These are phyloP conservation scores for Euryodendron excelsum DNA, from an alignment of 148 eudicot genomes.

Conservation along the genomic window DNA sequence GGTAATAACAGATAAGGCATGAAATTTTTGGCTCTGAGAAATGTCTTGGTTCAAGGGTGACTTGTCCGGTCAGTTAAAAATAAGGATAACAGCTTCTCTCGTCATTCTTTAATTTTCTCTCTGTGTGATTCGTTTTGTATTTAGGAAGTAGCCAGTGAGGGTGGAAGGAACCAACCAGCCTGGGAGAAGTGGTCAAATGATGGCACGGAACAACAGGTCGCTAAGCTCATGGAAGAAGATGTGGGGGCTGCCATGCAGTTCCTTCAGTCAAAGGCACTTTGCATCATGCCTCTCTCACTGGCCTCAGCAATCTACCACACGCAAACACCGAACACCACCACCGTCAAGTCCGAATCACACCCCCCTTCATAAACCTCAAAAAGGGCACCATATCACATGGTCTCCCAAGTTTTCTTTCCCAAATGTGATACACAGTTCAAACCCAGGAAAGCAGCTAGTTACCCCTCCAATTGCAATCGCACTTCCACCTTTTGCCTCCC, in stretches of 20 bases:
- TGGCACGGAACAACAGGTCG: constrained; percentile 94
- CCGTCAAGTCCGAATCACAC: constrained; percentile 66
- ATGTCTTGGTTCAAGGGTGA: too few relatives aligned
- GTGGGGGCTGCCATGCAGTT: constrained; percentile 98
- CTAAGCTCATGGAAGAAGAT: constrained; percentile 95
- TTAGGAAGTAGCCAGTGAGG: constrained; percentile 76
- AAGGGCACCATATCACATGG: neutral
- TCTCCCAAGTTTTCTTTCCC: neutral
- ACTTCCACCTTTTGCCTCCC: constrained; percentile 38
- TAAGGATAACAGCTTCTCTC: too few relatives aligned
- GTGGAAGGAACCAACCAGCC: constrained; percentile 68
- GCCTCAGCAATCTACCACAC: constrained; percentile 94
- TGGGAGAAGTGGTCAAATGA: constrained; percentile 99
- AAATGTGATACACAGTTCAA: constrained; percentile 17
- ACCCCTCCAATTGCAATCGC: constrained; percentile 34
- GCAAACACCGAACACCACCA: constrained; percentile 61
- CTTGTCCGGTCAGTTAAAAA: too few relatives aligned
- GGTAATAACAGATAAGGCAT: constrained; percentile 27
- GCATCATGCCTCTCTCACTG: constrained; percentile 94
- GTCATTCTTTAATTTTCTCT: neutral
- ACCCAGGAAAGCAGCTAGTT: constrained; percentile 22
- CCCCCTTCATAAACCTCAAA: constrained; percentile 3
- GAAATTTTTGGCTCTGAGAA: neutral
- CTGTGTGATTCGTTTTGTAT: neutral
- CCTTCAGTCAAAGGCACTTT: constrained; percentile 95